Conservation (phyloP, 768 basidiomycete genomes). For the Mycena crocata region DNA sequence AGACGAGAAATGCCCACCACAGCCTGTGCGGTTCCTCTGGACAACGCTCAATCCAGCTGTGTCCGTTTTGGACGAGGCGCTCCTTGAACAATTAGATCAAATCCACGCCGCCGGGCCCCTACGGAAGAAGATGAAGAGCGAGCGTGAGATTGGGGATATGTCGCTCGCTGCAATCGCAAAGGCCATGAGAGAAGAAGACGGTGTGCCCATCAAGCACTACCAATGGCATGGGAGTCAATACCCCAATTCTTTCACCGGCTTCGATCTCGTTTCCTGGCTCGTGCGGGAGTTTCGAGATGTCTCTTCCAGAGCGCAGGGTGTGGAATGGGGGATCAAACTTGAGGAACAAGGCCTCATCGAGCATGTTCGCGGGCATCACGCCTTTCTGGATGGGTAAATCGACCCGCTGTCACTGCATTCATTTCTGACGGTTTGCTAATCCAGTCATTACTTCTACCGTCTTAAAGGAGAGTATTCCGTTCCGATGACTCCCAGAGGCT, state of each 20-base stretch:
- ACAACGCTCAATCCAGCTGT: slow-evolving; percentile 88
- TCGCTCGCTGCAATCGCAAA: slow-evolving; percentile 74
- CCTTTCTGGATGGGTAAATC: slow-evolving; percentile 91
- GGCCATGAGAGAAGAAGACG: slow-evolving; percentile 88
- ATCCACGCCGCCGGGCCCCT: slow-evolving; percentile 81
- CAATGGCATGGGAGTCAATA: slow-evolving; percentile 85
- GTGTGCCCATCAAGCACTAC: slow-evolving; percentile 84
- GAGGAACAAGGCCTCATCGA: slow-evolving; percentile 88
- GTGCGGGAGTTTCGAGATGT: slow-evolving; percentile 93
- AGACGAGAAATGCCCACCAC: slow-evolving; percentile 63
- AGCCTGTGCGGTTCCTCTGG: slow-evolving; percentile 81
- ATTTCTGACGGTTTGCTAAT: slow-evolving; percentile 17
- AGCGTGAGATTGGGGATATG: slow-evolving; percentile 77
- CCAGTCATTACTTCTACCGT: slow-evolving; percentile 90
- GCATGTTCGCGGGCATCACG: slow-evolving; percentile 82
- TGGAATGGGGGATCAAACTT: slow-evolving; percentile 82
- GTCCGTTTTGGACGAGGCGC: slow-evolving; percentile 80
- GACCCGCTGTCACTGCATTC: slow-evolving; percentile 36
- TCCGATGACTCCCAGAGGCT: slow-evolving; percentile 76
- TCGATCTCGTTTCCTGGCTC: slow-evolving; percentile 92
- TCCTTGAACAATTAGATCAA: slow-evolving; percentile 85
- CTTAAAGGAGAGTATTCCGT: slow-evolving; percentile 81
- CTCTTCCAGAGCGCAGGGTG: slow-evolving; percentile 81
- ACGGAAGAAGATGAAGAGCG: slow-evolving; percentile 84
- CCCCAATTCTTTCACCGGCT: slow-evolving; percentile 88